Percentiles rank a stretch among this genome's conserved stretches.
Evolutionary conservation across 2,329 filamentous ascomycete species (phyloP).

Genomic region (Aspergillus udagawae): DNA sequence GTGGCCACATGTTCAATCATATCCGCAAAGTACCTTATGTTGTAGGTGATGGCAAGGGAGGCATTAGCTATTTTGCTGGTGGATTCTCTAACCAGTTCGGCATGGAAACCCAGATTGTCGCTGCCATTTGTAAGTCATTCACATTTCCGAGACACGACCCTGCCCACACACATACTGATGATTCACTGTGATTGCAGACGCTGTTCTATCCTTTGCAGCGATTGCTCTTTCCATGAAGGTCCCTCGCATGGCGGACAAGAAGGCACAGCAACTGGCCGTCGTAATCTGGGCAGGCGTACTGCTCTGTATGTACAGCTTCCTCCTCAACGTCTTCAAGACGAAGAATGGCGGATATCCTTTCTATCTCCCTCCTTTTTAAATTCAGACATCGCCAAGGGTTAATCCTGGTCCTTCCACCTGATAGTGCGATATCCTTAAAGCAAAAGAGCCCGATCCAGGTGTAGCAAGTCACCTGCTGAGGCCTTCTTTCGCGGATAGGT

Average conservation of each 20-base stretch:
- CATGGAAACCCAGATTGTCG: constrained; percentile 91
- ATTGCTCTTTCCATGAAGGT: constrained; percentile 91
- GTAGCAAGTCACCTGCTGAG: background rate
- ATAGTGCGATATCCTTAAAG: background rate
- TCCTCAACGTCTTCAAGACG: constrained; percentile 86
- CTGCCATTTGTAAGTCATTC: constrained; percentile 75
- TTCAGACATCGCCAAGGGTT: background rate
- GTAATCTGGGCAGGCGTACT: constrained; percentile 74
- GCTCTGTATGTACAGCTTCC: constrained; percentile 84
- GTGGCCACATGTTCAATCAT: constrained; percentile 99
- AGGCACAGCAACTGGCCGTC: constrained; percentile 75
- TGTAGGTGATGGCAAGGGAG: constrained; percentile 74
- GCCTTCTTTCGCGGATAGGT: background rate
- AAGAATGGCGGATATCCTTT: constrained; percentile 97
- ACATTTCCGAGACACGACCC: background rate
- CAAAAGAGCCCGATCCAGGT: too few species aligned
- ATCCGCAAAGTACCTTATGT: constrained; percentile 96
- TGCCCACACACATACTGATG: constrained; percentile 12
- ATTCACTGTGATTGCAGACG: constrained; percentile 50
- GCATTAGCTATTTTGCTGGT: constrained; percentile 81
- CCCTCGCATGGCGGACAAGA: constrained; percentile 75
- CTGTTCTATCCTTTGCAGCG: constrained; percentile 78
- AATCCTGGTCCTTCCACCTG: background rate
- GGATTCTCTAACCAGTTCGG: constrained; percentile 95
- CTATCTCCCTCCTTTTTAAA: constrained; percentile 80